These are phyloP conservation scores for Prunus armeniaca DNA, from an alignment of 306 rosid genomes.

Conservation along the genomic window DNA sequence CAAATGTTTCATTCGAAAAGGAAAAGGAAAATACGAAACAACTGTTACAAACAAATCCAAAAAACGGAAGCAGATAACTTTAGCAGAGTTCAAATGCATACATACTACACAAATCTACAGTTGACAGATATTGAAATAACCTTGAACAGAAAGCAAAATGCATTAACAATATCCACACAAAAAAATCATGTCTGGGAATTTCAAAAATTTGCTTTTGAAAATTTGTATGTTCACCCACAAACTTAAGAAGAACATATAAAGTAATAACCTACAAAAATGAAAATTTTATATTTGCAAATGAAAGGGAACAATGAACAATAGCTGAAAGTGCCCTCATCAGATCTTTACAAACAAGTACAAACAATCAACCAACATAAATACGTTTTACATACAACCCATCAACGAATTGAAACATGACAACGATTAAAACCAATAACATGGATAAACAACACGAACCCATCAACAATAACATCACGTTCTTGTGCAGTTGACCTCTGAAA, in stretches of 20 bases:
- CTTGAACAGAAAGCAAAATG: constrained; percentile 10
- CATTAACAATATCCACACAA: not conserved
- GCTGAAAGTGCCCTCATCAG: constrained; percentile 12
- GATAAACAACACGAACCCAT: constrained; percentile 13
- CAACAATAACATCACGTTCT: constrained; percentile 21
- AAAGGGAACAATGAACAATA: constrained; percentile 1
- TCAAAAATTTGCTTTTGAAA: not conserved
- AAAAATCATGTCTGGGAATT: not conserved
- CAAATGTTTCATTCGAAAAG: not conserved
- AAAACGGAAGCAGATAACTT: not conserved
- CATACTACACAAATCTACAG: constrained; percentile 6
- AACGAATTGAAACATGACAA: constrained; percentile 15
- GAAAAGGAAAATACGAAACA: not conserved
- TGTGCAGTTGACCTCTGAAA: constrained; percentile 7
- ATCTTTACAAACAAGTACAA: constrained; percentile 31
- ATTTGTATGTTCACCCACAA: not conserved
- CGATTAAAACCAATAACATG: constrained; percentile 1
- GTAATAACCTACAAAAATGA: not conserved
- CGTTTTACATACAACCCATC: not conserved
- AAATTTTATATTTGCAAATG: not conserved
- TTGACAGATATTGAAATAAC: not conserved
- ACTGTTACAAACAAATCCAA: constrained; percentile 10
- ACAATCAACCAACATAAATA: constrained; percentile 1
- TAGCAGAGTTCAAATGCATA: constrained; percentile 10
- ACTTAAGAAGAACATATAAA: constrained; percentile 7